Evolutionary conservation across 2,329 filamentous ascomycete genomes (phyloP).

Genomic region (Pseudocercospora vitis): DNA sequence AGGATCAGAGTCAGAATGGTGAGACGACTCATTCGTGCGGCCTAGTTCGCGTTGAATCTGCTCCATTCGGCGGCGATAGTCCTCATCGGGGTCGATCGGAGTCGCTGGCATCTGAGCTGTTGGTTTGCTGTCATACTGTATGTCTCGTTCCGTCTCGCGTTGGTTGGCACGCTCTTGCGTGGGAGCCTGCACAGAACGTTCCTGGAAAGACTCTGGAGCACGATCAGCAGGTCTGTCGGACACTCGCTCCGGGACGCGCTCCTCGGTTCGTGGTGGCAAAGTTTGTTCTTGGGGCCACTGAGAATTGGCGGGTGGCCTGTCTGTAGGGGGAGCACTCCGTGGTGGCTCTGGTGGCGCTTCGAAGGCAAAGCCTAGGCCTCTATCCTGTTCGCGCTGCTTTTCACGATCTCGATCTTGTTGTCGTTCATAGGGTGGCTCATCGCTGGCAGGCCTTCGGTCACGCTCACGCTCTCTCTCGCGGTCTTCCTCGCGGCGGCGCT

Average conservation of each 20-base stretch:
- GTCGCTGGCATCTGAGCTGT: conserved; percentile 28
- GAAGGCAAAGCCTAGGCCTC: conserved; percentile 38
- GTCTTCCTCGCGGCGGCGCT: conserved; percentile 25
- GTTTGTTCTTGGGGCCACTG: conserved; percentile 20
- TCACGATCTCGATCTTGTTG: conserved; percentile 30
- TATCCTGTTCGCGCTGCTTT: conserved; percentile 29
- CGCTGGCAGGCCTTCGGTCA: conserved; percentile 25
- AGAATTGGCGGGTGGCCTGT: conserved; percentile 3
- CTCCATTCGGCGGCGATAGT: conserved; percentile 52
- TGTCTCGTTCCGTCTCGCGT: conserved; percentile 26
- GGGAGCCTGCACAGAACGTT: conserved; percentile 12
- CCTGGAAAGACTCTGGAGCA: conserved; percentile 5
- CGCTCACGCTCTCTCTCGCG: conserved; percentile 23
- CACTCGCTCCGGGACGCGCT: conserved; percentile 11
- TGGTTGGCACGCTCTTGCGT: conserved; percentile 19
- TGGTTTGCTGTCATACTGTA: conserved; percentile 20
- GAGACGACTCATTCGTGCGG: conserved; percentile 29
- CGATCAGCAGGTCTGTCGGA: conserved; percentile 14
- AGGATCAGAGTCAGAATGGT: conserved; percentile 32
- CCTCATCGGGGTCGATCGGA: conserved; percentile 50
- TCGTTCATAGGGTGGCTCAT: conserved; percentile 30
- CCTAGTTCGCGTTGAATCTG: conserved; percentile 49
- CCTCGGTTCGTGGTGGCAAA: conserved; percentile 1
- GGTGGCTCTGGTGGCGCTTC: conserved; percentile 31
- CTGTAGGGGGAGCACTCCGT: conserved; percentile 22